phyloP scores from a whole-genome alignment of 1,284 basidiomycete genomes.

The Sporisorium exsertum region DNA sequence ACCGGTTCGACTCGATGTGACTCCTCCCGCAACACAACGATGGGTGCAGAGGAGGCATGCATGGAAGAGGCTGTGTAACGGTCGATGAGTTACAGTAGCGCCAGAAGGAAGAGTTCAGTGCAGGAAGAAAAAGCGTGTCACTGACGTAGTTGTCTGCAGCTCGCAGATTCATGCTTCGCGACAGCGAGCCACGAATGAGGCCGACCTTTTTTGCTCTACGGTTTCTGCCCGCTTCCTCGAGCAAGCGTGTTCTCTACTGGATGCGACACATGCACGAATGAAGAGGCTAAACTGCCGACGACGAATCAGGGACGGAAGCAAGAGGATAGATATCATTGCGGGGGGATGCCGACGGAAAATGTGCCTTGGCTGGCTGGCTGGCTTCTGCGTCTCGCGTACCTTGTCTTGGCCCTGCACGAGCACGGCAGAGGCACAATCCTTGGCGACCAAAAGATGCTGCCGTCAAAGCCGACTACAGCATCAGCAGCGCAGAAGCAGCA shows the following conservation, averaged over 20 bases:
- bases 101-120: neutral
- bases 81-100: too few species aligned
- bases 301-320: too few species aligned
- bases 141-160: constrained; percentile 5
- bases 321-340: too few species aligned
- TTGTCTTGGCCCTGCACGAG: neutral
- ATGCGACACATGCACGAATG: too few species aligned
- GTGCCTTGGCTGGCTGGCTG: neutral
- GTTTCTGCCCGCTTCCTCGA: neutral
- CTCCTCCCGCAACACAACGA: too few species aligned
- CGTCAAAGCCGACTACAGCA: neutral
- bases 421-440: neutral
- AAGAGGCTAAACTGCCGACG: too few species aligned
- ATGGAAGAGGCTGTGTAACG: constrained; percentile 4
- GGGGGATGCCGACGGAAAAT: too few species aligned
- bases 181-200: neutral
- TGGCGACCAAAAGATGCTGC: neutral
- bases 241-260: neutral
- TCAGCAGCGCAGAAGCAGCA: neutral
- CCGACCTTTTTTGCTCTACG: neutral
- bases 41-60: neutral
- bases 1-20: neutral
- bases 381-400: neutral
- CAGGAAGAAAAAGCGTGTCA: neutral
- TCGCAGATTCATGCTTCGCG: neutral